Evolutionary conservation across 305 asterid species (phyloP).

Genomic region (Withania somnifera): DNA sequence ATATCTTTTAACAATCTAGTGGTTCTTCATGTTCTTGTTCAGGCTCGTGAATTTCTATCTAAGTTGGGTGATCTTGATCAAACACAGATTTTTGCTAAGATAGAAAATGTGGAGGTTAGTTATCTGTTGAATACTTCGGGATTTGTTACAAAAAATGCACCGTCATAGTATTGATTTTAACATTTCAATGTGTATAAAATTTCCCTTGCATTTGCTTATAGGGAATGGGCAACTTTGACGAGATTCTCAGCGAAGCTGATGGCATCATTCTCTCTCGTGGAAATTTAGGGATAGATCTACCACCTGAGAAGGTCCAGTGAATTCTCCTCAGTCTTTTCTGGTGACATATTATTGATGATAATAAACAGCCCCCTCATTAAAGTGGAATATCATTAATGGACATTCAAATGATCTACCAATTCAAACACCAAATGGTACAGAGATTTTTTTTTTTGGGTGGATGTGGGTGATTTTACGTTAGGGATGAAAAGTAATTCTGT

Average conservation of each 20-base stretch:
- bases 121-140: background rate
- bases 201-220: constrained; percentile 14
- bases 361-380: background rate
- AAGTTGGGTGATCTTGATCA: constrained; percentile 57
- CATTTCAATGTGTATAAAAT: background rate
- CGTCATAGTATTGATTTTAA: background rate
- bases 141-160: background rate
- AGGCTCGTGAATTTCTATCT: constrained; percentile 85
- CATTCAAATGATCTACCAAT: background rate
- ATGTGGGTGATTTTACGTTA: background rate
- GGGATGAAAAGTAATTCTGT: background rate
- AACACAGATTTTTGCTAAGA: constrained; percentile 81
- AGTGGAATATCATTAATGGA: background rate
- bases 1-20: background rate
- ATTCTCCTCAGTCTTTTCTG: background rate
- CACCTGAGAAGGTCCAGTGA: constrained; percentile 69
- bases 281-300: constrained; percentile 83
- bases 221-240: constrained; percentile 77
- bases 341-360: background rate
- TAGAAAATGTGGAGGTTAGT: constrained; percentile 82
- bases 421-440: background rate
- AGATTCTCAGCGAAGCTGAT: constrained; percentile 75
- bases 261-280: constrained; percentile 90
- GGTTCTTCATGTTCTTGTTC: constrained; percentile 8
- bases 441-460: background rate